Base-by-base conservation (phyloP, 2,329 filamentous ascomycete species). In the Fusarium aywerte region DNA sequence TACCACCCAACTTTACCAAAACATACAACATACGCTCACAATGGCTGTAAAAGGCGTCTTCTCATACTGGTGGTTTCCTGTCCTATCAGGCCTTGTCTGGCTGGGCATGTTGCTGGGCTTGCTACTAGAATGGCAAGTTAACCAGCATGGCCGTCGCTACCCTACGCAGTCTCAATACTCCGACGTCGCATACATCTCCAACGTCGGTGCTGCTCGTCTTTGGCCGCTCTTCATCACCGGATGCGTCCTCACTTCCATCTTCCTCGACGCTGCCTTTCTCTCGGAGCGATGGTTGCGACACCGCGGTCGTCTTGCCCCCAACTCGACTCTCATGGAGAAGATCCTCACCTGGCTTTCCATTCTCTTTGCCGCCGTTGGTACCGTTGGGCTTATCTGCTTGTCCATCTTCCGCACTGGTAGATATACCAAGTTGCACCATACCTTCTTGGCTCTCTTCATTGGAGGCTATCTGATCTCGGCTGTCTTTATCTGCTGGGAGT, bases 401-500 rank as follows among this genome's bases (percentile, higher is more conserved):
- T 89, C 90, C 66, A 89, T 97, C 70, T 97, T 96, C 77, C 93
- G 98, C 78, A 96, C 92, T 0, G 78, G 84, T n/a, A 81, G 83
- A 55, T 87, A 97, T 76, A 83, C 84, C 3, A 78, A 70, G 2
- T 76, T 91, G 58, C 96, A 99, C 76, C 84, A 92, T 73, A 82
- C 88, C 3, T 97, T 97, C 79, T 80, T 99, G 33, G 79, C 87
- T 1, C 79, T 97, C 50, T 99, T 99, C 78, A 92, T 97, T 76
- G 88, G 79, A 15, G 96, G 93, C 32, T 98, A 97, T 77, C 82
- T 97, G 53, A 76, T 97, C 54, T 92, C 90, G 6, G 94, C 95
- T 56, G 85, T 97, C 70, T 95, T 94, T 78, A 91, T 95, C 68
- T 97, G 94, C 82, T 89, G 88, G 81, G 93, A 97, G 77, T 97